Base-by-base conservation (phyloP, 2,329 filamentous ascomycete genomes). In the Colletotrichum simmondsii region DNA sequence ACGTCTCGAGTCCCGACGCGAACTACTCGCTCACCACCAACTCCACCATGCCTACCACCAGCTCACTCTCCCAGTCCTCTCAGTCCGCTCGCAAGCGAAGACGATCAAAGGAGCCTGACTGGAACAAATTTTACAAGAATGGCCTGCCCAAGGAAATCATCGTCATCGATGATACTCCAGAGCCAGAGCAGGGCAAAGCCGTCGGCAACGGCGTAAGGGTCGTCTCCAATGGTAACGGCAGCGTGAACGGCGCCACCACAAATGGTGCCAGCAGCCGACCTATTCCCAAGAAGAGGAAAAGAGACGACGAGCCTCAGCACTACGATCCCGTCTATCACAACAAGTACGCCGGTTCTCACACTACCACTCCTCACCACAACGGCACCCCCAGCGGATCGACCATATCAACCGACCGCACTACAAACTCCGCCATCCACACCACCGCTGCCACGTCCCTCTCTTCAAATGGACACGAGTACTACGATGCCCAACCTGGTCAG, bases 381-480 rank as follows among this genome's bases (percentile, higher is more conserved):
- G 88, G 89, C 58, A 90, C 91, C 16, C 89, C 90, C 16, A 92
- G 90, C 66, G 91, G 89, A 63, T 93, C 93, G 57, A 95, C 94
- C 14, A 88, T 92, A 68, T 97, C 95, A 5, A 97, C 93, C 76
- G 95, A 96, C 82, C 91, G 94, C 75, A 97, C 94, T 16, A 93
- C 93, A 37, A 73, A 52, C 14, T 97, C 94, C 19, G 89, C 90
- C 56, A 86, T 95, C 70, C 92, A 96, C 79, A 97, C 95, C 4
- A 98, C 95, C 0, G 96, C 96, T 56, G 92, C 95, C 5, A 98
- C 97, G 0, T 98, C 96, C 5, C 84, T 90, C 54, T 91, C 90
- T 0, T 90, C 90, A 3, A 88, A 86, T 69, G 84, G 87, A 72
- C 87, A 90, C 58, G 92, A 94, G 78, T 92, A 94, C 63, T 90